Evolutionary conservation across 352 stramenopile genomes (phyloP), one percentile per base, ranked within the genome.

Genomic region (Phytophthora meadii): DNA sequence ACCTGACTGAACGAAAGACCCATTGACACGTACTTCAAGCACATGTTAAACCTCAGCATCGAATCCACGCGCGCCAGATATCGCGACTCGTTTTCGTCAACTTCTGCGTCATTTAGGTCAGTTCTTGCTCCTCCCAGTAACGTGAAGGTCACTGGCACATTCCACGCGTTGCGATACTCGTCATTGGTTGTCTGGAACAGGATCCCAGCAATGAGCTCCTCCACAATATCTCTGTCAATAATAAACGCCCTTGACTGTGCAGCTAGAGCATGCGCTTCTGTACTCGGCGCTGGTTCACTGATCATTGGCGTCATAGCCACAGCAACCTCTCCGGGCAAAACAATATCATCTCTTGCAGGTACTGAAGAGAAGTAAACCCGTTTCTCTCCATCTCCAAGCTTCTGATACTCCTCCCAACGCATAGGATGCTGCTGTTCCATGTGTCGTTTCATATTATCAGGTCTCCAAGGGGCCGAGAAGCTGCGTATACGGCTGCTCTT

Each of bases 381-480:
- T 50, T 63, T 76, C 28, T 76, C 61, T 27, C 32, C 48, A 14
- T 68, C 49, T 5, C 44, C 49, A 2, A 79, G 58, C 32, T 58
- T 66, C 45, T 65, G 54, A 17, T 76, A 79, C 42, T 76, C 53
- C 14, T 57, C 46, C 54, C 59, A 79, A 27, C 68, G 60, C 54
- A 27, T 39, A 5, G 54, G 61, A 34, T 78, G 70, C 32, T 78
- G 65, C 51, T 78, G 53, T 25, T 68, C 51, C 65, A 78, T 75
- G 47, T 78, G 70, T 19, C 63, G 54, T 49, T 65, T 70, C 70
- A 78, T 78, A 30, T 78, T 72, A 40, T 78, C 70, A 17, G 66
- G 68, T 30, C 70, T 48, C 65, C 70, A 78, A 9, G 70, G 70
- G 40, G 66, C 15, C 42, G 65, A 65, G 56, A 78, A 78, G 40